A percentile compares a stretch with the other conserved stretches of the same genome.
These are phyloP conservation scores for Blastocystis sp. DNA, from an alignment of 352 stramenopile species.

Conservation along the genomic window DNA sequence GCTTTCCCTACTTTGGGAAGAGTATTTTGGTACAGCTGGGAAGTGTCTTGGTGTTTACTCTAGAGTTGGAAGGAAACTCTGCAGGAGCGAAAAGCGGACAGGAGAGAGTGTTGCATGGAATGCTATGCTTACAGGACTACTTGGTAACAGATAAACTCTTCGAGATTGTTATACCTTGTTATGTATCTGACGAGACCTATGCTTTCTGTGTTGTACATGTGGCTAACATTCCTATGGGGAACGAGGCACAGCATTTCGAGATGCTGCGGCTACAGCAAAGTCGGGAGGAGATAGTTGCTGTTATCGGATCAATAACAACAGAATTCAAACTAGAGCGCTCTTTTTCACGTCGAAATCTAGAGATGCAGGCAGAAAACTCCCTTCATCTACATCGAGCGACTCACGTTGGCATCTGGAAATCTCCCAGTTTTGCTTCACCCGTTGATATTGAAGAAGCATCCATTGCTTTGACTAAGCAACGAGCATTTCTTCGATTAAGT, in stretches of 20 bases:
- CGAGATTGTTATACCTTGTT: not conserved
- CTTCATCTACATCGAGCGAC: not conserved
- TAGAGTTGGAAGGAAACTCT: not conserved
- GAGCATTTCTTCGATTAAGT: not conserved
- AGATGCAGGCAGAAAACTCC: not conserved
- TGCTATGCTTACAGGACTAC: not conserved
- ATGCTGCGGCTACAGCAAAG: not conserved
- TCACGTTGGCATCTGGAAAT: not conserved
- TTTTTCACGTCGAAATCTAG: not conserved
- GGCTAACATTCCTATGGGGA: not conserved
- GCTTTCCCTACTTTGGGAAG: not conserved
- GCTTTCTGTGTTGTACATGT: not conserved
- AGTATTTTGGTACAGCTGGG: not conserved
- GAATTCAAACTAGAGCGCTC: not conserved
- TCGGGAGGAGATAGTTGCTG: not conserved
- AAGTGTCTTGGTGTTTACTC: not conserved
- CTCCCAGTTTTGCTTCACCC: not conserved
- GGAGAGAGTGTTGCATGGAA: not conserved
- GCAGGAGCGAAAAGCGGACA: not conserved
- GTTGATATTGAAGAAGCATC: not conserved
- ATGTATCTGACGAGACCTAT: not conserved
- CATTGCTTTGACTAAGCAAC: not conserved
- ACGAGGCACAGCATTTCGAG: not conserved
- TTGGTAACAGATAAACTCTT: not conserved
- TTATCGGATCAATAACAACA: not conserved